Evolutionary conservation across 805 yeast species (phyloP), one percentile per base, ranked within the genome.

Genomic region (Cephaloascus albidus): DNA sequence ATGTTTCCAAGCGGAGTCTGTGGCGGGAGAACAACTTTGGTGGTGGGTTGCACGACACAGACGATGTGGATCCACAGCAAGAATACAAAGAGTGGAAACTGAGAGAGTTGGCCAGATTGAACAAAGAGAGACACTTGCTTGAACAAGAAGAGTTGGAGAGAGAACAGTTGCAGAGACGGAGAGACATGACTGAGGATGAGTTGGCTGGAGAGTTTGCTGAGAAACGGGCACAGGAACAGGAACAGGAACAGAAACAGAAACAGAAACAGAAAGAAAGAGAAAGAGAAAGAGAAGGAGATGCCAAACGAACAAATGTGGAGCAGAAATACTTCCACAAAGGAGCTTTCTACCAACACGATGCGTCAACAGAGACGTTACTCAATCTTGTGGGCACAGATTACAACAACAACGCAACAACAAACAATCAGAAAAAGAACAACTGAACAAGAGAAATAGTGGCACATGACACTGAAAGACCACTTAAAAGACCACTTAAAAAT

Each of bases 21-120:
- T n/a, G n/a, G n/a, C n/a, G n/a, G n/a, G n/a, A n/a, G n/a, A n/a
- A n/a, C n/a, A n/a, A n/a, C n/a, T n/a, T n/a, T n/a, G n/a, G n/a
- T 34, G 54, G 47, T 20, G 57, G 54, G 4, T 41, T 52, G 0
- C 84, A 79, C 46, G 88, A 81, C 47, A 72, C 81, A 0, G 85
- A 81, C 46, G 77, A 70, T 28, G 31, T 72, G 4, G 78, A 78
- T 41, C 76, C 81, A 0, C 73, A 63, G 38, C 51, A 42, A 5
- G 81, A 76, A 37, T 53, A 50, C 36, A 41, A 36, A 15, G 40
- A 30, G 10, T 72, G 78, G 78, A 53, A 55, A 40, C 38, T 39
- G 34, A 59, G 78, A 1, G 74, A 72, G 40, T 47, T 44, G 33
- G 43, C 40, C 12, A 53, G 78, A 16, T 40, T 60, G 38, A 45